phyloP scores from a whole-genome alignment of 352 stramenopile species.

The Globisporangium acanthophoron region DNA sequence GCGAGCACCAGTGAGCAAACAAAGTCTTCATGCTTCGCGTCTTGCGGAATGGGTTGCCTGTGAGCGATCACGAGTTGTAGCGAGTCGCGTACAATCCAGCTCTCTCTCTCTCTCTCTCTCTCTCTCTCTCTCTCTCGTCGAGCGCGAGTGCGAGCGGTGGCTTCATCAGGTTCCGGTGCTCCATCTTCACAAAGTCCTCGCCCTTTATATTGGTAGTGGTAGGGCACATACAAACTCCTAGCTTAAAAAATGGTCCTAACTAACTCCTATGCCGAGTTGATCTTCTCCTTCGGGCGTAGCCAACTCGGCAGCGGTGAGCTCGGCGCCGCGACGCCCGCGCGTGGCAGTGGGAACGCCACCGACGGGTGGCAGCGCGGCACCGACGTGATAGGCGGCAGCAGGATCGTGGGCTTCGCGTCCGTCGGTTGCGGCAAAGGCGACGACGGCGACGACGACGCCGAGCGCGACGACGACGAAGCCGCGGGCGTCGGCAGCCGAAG shows the following conservation, averaged over 20 bases:
- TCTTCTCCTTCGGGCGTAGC: conserved; percentile 8
- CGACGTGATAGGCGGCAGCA: conserved; percentile 12
- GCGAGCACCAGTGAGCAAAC: too few species aligned
- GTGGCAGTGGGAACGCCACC: conserved; percentile 1
- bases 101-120: neutral
- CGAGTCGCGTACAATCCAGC: too few species aligned
- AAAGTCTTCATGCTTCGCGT: too few species aligned
- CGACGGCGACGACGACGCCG: neutral
- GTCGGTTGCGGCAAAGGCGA: too few species aligned
- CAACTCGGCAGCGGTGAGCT: neutral
- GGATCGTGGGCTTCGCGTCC: conserved; percentile 8
- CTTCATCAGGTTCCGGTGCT: too few species aligned
- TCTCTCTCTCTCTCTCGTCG: neutral
- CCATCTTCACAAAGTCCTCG: too few species aligned
- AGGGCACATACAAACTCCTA: too few species aligned
- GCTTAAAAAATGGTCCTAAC: neutral
- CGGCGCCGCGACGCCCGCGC: neutral
- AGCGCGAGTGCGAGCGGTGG: too few species aligned
- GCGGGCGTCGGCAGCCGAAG: neutral
- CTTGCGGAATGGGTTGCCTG: too few species aligned
- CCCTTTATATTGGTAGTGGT: too few species aligned
- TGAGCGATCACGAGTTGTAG: too few species aligned
- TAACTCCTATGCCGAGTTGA: conserved; percentile 9
- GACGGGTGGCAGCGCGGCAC: conserved; percentile 9
- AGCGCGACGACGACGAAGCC: neutral